Evolutionary conservation across 2,329 filamentous ascomycete species (phyloP), one percentile per base, ranked within the genome.

Genomic region (Rhynchosporium secalis): DNA sequence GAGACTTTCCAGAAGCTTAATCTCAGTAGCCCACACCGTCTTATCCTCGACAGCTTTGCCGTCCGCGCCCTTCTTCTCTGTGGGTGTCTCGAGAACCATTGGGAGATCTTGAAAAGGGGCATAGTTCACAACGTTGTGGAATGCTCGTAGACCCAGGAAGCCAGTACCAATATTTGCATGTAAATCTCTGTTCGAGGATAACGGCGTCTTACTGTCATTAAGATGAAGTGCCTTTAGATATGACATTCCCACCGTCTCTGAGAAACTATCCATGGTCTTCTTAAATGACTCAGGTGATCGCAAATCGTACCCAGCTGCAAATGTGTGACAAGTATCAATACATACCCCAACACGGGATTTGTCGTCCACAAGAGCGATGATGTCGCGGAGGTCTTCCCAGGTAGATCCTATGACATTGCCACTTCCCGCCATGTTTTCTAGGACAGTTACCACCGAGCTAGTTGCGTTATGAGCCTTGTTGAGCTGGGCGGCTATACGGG

Each of bases 161-260:
- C 95, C 95, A 0, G 92, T 96, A 31, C 95, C 95, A 66, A 99
- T 98, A 74, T 97, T 98, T 67, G 94, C 92, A 76, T 99, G 95
- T 2, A 98, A 78, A 74, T 99, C 95, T 46, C 93, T 86, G 68
- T 92, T 85, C 41, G 91, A 95, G 47, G 77, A 81, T 36, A 96
- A 80, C 0, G 95, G 94, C 0, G 93, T 92, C 77, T 98, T 99
- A 78, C 90, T 96, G 77, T 99, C 95, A 75, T 99, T 99, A 47
- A 99, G 70, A 75, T 99, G 95, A 61, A 98, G 80, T 0, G 95
- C 95, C 64, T 86, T 87, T 7, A 99, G 83, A 70, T 96, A 96
- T 58, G 85, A 77, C 36, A 89, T 75, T 0, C 95, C 95, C 9
- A 99, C 89, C 5, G 89, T 79, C 9, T 84, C 74, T 68, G 96